Evolutionary conservation across 306 rosid genomes (phyloP).

Genomic region (Clitoria ternatea): DNA sequence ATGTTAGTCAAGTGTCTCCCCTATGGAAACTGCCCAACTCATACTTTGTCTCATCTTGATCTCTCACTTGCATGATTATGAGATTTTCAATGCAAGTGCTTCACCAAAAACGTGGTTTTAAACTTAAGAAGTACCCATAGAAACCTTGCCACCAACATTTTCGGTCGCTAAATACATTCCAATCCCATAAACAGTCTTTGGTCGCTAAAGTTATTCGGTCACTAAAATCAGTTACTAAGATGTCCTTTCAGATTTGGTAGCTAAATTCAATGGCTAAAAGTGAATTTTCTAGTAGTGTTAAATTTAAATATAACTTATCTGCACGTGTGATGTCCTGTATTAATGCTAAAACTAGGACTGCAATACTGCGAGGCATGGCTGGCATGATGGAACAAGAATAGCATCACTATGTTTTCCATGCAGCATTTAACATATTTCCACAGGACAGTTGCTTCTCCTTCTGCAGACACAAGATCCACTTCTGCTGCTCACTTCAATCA

Average conservation of each 20-base stretch:
- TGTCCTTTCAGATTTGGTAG: too few species aligned
- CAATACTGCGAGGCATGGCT: not conserved
- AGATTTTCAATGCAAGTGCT: not conserved
- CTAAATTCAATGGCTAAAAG: too few species aligned
- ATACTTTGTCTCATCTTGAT: not conserved
- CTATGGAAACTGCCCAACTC: slow-evolving; percentile 17
- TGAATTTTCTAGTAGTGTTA: too few species aligned
- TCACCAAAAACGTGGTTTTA: slow-evolving; percentile 1
- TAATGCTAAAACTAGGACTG: not conserved
- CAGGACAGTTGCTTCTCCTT: too few species aligned
- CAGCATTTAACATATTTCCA: too few species aligned
- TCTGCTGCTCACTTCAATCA: not conserved
- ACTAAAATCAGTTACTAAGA: too few species aligned
- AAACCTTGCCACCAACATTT: too few species aligned
- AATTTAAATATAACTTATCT: not conserved
- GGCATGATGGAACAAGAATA: slow-evolving; percentile 4
- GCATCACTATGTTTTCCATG: too few species aligned
- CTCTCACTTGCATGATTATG: not conserved
- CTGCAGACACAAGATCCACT: slow-evolving; percentile 15
- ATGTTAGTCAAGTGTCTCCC: not conserved
- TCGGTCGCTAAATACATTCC: too few species aligned
- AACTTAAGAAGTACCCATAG: too few species aligned
- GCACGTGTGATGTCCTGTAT: not conserved
- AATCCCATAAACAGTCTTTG: too few species aligned
- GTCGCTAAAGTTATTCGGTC: too few species aligned